Base-by-base conservation (phyloP, 345 rosid genomes). In the Moricandia moricandioides region DNA sequence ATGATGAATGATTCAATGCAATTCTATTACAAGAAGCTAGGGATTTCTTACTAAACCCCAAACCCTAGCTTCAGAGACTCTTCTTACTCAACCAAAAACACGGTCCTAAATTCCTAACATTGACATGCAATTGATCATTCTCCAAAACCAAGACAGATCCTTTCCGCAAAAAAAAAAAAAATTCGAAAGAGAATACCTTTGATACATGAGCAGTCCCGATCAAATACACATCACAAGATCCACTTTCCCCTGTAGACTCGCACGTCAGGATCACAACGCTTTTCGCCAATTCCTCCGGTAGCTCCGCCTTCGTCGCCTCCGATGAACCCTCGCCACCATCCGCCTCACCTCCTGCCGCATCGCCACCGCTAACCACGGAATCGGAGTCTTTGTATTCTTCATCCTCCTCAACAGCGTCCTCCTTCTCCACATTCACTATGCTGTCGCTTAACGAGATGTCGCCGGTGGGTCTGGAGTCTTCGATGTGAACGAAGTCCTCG, bases 141-240 rank as follows among this genome's bases (percentile, higher is more conserved):
- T 7, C 56, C 26, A 2, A 7, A 35, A 35, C 39, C 7, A 13
- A 45, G 17, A 45, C 49, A 40, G 14, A 13, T 40, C 49, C 49
- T 40, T 40, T 40, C 49, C 45, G 45, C 40, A 35, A 35, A 33
- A 33, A 1, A 35, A 35, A 33, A 33, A 1, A 8, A 40, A 11
- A 40, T 13, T 8, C 37, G 6, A 66, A 35, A 30, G 56, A 69
- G 13, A 34, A n/a, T 77, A 88, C 99, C 98, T 87, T 82, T 8
- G 98, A 96, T 29, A 92, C 97, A 75, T 96, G 99, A 63, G 94
- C 95, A 52, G 98, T 92, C 17, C 97, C 99, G 49, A 96, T 86
- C 82, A 96, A 62, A 70, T 85, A 87, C 8, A 96, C 99, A 74
- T 91, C 87, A 77, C 99, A 96, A 14, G 75, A 78, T 74, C 98